These are phyloP conservation scores for Gilbertella persicaria DNA, from an alignment of 371 early-diverging fungal genomes.

Conservation along the genomic window DNA sequence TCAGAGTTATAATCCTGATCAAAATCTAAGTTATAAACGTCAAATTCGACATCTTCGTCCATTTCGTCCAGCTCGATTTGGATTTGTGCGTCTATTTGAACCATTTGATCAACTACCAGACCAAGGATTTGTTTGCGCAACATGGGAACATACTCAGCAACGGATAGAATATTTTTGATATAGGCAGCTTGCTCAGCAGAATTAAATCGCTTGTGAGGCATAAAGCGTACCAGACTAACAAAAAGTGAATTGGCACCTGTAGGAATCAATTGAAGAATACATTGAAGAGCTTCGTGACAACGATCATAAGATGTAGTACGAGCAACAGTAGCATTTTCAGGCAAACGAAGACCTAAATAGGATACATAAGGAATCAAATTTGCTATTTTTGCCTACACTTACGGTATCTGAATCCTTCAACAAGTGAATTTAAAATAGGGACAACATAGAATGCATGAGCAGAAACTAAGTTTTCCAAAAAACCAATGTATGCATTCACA, in stretches of 20 bases:
- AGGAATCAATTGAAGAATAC: constrained; percentile 77
- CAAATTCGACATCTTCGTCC: constrained; percentile 71
- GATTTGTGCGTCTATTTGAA: constrained; percentile 93
- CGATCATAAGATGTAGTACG: constrained; percentile 55
- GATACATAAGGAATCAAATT: not conserved
- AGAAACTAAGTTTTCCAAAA: constrained; percentile 81
- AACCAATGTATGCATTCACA: constrained; percentile 64
- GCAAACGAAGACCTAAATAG: constrained; percentile 24
- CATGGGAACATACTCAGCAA: constrained; percentile 76
- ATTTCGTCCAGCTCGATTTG: constrained; percentile 92
- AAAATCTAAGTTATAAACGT: constrained; percentile 38
- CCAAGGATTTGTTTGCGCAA: constrained; percentile 74
- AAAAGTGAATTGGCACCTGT: constrained; percentile 72
- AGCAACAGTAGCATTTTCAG: constrained; percentile 24
- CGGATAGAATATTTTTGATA: constrained; percentile 71
- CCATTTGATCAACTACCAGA: constrained; percentile 77
- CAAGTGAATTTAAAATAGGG: constrained; percentile 67
- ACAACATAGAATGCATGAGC: constrained; percentile 82
- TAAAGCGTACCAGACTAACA: constrained; percentile 61
- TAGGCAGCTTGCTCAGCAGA: constrained; percentile 70
- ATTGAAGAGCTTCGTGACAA: constrained; percentile 67
- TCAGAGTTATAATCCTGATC: constrained; percentile 50
- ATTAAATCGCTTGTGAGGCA: constrained; percentile 80
- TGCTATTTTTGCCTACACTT: constrained; percentile 18
- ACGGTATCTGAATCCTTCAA: constrained; percentile 67